A percentile compares a stretch with the other conserved stretches of the same genome.
Evolutionary conservation across 148 eudicot genomes (phyloP).

Genomic region (Nepenthes mirabilis): DNA sequence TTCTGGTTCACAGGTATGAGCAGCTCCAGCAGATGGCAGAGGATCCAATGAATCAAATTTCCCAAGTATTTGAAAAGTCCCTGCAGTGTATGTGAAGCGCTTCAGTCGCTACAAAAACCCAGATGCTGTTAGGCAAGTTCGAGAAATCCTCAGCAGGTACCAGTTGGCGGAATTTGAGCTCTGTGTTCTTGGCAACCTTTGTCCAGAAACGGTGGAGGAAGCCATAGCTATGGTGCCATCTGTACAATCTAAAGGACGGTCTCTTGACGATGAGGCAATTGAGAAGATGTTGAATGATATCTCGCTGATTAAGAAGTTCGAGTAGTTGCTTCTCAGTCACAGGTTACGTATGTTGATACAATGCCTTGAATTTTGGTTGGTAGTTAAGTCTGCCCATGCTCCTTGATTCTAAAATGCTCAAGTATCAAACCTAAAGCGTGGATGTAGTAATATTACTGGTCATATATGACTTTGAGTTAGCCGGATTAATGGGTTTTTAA

Average conservation of each 20-base stretch:
- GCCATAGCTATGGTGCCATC: slow-evolving; percentile 92
- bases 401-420: too few relatives aligned
- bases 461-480: too few relatives aligned
- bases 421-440: too few relatives aligned
- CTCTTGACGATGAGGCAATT: slow-evolving; percentile 72
- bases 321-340: slow-evolving; percentile 3
- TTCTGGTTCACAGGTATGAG: slow-evolving; percentile 71
- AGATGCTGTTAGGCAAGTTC: slow-evolving; percentile 80
- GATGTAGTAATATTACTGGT: too few relatives aligned
- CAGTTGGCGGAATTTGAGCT: slow-evolving; percentile 93
- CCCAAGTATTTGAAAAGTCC: slow-evolving; percentile 94
- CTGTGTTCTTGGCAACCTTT: slow-evolving; percentile 81
- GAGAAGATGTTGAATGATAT: slow-evolving; percentile 87
- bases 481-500: too few relatives aligned
- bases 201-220: slow-evolving; percentile 96
- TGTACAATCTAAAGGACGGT: slow-evolving; percentile 69
- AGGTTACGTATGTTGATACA: too few relatives aligned
- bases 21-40: slow-evolving; percentile 77
- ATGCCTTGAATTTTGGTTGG: too few relatives aligned
- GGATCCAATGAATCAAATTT: slow-evolving; percentile 66
- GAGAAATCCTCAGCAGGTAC: slow-evolving; percentile 79
- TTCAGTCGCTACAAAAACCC: slow-evolving; percentile 91
- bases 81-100: slow-evolving; percentile 82
- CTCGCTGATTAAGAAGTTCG: slow-evolving; percentile 82
- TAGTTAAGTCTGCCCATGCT: too few relatives aligned